phyloP scores from a whole-genome alignment of 106 monocot genomes.

The Gastrodia elata region DNA sequence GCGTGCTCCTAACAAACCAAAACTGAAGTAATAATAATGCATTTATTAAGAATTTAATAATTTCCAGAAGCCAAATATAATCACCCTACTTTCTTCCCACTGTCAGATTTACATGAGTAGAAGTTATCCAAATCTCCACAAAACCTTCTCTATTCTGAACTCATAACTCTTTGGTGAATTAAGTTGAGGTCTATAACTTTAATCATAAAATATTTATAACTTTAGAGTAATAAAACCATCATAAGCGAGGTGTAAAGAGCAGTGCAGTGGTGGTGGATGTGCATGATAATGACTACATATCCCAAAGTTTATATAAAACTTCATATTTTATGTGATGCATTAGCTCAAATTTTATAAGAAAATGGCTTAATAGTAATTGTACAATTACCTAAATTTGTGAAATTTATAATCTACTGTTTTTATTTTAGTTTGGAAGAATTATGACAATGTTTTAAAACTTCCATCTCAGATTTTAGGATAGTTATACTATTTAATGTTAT shows the following conservation, averaged over 20 bases:
- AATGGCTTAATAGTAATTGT: too few species aligned
- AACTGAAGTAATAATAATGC: neutral
- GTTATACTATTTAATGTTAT: too few species aligned
- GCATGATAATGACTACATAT: slow-evolving; percentile 1
- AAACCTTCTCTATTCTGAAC: neutral
- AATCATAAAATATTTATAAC: neutral
- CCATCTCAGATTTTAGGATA: too few species aligned
- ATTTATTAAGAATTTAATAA: neutral
- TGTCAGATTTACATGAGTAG: neutral
- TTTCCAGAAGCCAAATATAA: neutral
- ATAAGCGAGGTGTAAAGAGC: neutral
- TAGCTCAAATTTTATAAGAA: too few species aligned
- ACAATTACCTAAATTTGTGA: too few species aligned
- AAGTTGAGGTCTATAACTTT: neutral
- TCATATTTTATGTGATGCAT: neutral
- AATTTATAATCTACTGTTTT: too few species aligned
- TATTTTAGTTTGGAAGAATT: too few species aligned
- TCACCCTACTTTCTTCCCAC: neutral
- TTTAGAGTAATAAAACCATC: neutral
- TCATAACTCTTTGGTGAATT: neutral
- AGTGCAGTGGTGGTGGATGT: neutral
- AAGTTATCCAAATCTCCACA: too few species aligned
- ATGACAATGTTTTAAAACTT: too few species aligned
- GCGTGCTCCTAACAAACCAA: neutral
- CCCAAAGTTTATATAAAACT: neutral